These are phyloP conservation scores for Globisporangium viniferum DNA, from an alignment of 352 stramenopile species.

Conservation along the genomic window DNA sequence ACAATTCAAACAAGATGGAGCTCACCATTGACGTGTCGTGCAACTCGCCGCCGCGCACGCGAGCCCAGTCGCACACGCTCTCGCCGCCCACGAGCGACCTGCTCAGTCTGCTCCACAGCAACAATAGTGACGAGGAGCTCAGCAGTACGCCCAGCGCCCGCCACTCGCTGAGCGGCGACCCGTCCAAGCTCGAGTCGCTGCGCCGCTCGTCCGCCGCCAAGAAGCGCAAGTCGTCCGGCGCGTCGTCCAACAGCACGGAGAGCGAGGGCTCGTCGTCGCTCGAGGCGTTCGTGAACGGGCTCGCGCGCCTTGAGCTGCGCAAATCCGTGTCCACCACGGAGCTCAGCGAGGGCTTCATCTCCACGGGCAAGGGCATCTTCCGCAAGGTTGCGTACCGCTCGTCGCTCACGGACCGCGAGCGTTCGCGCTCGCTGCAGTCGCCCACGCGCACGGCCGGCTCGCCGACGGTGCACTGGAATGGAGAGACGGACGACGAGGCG, in stretches of 20 bases:
- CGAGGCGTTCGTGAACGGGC: slow-evolving; percentile 35
- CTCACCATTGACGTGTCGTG: slow-evolving; percentile 18
- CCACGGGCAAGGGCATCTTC: slow-evolving; percentile 85
- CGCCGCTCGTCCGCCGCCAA: slow-evolving; percentile 19
- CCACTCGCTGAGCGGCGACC: background rate
- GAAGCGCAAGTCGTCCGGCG: slow-evolving; percentile 50
- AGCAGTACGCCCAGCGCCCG: background rate
- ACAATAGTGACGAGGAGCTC: slow-evolving; percentile 11
- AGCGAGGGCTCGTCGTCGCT: slow-evolving; percentile 38
- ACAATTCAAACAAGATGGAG: slow-evolving; percentile 10
- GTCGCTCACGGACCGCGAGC: slow-evolving; percentile 32
- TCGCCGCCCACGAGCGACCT: background rate
- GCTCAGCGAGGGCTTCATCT: slow-evolving; percentile 80
- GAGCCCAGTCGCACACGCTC: slow-evolving; percentile 14
- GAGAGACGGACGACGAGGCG: slow-evolving; percentile 37
- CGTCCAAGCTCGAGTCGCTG: slow-evolving; percentile 14
- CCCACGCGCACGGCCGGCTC: slow-evolving; percentile 27
- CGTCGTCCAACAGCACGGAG: slow-evolving; percentile 41
- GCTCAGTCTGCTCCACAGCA: background rate
- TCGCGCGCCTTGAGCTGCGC: slow-evolving; percentile 44
- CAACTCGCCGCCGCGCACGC: slow-evolving; percentile 11
- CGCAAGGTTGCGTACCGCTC: slow-evolving; percentile 72
- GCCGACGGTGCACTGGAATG: slow-evolving; percentile 30
- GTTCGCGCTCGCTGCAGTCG: slow-evolving; percentile 32
- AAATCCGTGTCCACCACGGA: slow-evolving; percentile 50